Percentiles rank a stretch among this genome's conserved stretches.
Conservation (phyloP, 257 asterid species). For the Verbascum thapsus region DNA sequence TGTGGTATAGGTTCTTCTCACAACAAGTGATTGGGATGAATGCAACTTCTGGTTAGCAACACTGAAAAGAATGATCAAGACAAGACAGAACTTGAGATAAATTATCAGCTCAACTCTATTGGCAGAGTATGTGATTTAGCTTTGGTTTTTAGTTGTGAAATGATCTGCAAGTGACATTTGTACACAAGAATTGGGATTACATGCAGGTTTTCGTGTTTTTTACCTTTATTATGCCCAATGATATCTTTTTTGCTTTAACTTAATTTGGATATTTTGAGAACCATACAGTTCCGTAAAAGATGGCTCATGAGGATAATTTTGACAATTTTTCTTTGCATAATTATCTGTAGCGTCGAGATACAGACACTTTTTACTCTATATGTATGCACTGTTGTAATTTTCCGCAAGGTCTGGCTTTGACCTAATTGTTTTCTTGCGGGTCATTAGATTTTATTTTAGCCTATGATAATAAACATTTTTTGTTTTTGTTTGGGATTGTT, state of each 20-base stretch:
- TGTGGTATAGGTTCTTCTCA: constrained; percentile 66
- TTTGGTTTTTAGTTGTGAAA: constrained; percentile 36
- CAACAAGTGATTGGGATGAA: constrained; percentile 98
- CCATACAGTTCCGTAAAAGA: constrained; percentile 33
- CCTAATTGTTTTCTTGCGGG: not conserved
- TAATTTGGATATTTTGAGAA: constrained; percentile 40
- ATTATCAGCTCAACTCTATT: constrained; percentile 18
- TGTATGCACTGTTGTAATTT: constrained; percentile 46
- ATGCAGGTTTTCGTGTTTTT: constrained; percentile 33
- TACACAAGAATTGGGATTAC: constrained; percentile 48
- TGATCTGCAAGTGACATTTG: constrained; percentile 38
- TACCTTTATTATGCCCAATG: constrained; percentile 13
- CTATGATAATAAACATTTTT: not conserved
- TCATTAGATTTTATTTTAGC: constrained; percentile 4
- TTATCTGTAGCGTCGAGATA: constrained; percentile 47
- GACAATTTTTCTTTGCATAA: constrained; percentile 38
- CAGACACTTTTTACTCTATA: constrained; percentile 27
- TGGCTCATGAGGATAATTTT: constrained; percentile 41
- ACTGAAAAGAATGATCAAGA: constrained; percentile 89
- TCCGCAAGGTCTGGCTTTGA: constrained; percentile 17
- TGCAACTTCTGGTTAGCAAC: constrained; percentile 94
- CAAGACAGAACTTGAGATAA: constrained; percentile 78
- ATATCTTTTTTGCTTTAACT: constrained; percentile 24
- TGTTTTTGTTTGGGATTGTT: not conserved
- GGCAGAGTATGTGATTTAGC: constrained; percentile 33